Evolutionary conservation across 2,329 filamentous ascomycete genomes (phyloP).

Genomic region (Beauveria sp.): DNA sequence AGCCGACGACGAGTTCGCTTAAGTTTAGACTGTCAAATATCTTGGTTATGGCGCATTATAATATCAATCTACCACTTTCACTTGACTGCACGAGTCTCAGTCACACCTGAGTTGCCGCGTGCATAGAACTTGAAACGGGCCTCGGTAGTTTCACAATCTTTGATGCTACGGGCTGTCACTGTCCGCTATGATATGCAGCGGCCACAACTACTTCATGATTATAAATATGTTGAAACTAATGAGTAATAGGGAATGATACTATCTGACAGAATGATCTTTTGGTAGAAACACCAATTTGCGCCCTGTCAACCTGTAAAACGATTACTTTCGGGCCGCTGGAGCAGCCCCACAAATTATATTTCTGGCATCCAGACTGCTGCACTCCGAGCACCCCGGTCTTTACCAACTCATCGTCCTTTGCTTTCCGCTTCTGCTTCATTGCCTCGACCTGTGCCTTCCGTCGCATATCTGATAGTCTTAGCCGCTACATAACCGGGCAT

Average conservation of each 20-base stretch:
- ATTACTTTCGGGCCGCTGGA: background rate
- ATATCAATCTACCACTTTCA: background rate
- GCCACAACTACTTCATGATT: background rate
- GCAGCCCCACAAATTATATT: background rate
- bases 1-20: conserved; percentile 36
- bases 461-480: background rate
- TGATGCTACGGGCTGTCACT: background rate
- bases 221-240: no score
- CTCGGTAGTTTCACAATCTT: background rate
- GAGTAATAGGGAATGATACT: no score
- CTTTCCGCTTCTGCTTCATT: background rate
- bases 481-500: background rate
- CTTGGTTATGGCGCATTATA: conserved; percentile 8
- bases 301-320: background rate
- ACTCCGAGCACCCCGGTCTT: background rate
- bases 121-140: background rate
- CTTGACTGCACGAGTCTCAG: no score
- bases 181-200: background rate
- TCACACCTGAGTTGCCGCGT: background rate
- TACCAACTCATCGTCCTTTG: background rate
- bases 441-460: background rate
- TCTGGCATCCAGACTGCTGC: background rate
- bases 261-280: no score
- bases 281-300: background rate
- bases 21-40: conserved; percentile 11